A percentile compares a stretch with the other conserved stretches of the same genome.
phyloP scores from a whole-genome alignment of 306 rosid species.

The Castanospermum australe region DNA sequence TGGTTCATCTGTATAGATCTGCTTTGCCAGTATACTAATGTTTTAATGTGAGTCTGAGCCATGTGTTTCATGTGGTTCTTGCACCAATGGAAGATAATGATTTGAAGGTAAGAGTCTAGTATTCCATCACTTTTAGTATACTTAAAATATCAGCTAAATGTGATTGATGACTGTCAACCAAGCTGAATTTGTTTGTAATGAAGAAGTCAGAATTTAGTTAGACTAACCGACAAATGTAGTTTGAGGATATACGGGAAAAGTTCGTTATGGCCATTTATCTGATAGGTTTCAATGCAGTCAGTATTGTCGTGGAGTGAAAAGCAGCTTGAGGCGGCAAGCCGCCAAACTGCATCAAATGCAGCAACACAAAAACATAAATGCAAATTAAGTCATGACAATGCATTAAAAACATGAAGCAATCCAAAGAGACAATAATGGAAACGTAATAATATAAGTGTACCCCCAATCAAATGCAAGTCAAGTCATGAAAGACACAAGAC shows the following conservation, averaged over 20 bases:
- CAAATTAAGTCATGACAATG: background rate
- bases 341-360: no score
- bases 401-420: background rate
- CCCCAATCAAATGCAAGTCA: background rate
- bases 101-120: background rate
- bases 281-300: background rate
- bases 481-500: background rate
- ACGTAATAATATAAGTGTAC: background rate
- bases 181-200: background rate
- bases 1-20: constrained; percentile 18
- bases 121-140: background rate
- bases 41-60: background rate
- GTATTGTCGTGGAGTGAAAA: background rate
- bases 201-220: background rate
- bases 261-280: background rate
- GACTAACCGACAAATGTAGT: background rate
- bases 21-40: background rate
- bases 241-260: background rate
- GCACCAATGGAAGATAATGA: constrained; percentile 12
- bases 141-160: background rate
- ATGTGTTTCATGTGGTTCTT: background rate
- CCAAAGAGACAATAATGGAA: background rate
- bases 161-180: background rate
- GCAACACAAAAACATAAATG: background rate
- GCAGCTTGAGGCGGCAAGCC: background rate